Base-by-base conservation (phyloP, 257 asterid genomes). In the Parsonsia alboflavescens region DNA sequence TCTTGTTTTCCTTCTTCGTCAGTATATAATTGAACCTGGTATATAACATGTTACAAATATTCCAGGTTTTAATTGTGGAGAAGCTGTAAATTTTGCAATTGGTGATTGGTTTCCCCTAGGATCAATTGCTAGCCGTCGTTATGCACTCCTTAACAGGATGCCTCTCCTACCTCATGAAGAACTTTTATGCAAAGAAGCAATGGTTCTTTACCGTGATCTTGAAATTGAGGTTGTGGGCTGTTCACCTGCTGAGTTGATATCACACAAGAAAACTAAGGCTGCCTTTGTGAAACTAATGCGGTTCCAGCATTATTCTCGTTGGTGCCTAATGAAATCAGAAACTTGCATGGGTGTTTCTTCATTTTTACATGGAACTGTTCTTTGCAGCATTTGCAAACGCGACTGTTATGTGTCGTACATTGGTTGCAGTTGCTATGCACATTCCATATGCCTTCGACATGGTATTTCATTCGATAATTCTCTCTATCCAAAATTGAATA, bases 21-120 rank as follows among this genome's bases (percentile, higher is more conserved):
- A 56, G 1, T 2, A 65, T 9, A 36, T 19, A 62, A 21, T 10
- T 64, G 24, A 54, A 13, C 70, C 21, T 75, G 33, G 11, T 21
- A 52, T 19, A 21, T 28, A 67, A 21, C 19, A 10, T 42, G 16
- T 8, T 69, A n/a, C 5, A 28, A 67, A 57, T 16, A 9, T 44
- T 48, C 65, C 85, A 94, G 99, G 99, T 79, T 94, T 94, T 81
- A 92, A 90, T 80, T 94, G 99, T 75, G 99, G 97, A n/a, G 99
- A 92, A 82, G 99, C 99, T 68, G 99, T 94, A 22, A 94, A 94
- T 86, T 94, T 94, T 81, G 97, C 99, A 68, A 83, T 84, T 62
- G 98, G 96, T 15, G 96, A 94, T 83, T 94, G 98, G 99, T 92
- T 94, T 87, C 93, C 96, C 7, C 77, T 94, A 83, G 98, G 98